These are phyloP conservation scores for Alternaria burnsii DNA, from an alignment of 2,329 filamentous ascomycete genomes.

Conservation along the genomic window DNA sequence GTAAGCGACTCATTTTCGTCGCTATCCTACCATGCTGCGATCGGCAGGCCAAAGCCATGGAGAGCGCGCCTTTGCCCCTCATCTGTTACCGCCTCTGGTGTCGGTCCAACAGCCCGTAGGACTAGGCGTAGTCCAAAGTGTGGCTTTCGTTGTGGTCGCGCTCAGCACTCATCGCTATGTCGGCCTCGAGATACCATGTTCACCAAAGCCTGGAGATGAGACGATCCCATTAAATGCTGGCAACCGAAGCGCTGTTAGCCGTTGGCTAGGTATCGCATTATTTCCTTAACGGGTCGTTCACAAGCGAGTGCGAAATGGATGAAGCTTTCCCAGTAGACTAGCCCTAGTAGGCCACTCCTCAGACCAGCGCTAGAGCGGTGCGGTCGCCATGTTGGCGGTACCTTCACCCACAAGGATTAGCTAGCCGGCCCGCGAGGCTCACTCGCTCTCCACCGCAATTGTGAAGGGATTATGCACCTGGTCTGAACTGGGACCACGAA, in stretches of 20 bases:
- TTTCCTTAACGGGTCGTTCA: slow-evolving; percentile 25
- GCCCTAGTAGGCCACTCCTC: slow-evolving; percentile 36
- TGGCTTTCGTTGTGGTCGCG: slow-evolving; percentile 18
- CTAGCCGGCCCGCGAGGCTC: slow-evolving; percentile 44
- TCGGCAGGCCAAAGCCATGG: slow-evolving; percentile 38
- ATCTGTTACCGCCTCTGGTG: slow-evolving; percentile 38
- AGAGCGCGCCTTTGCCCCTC: slow-evolving; percentile 29
- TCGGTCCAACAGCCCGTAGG: slow-evolving; percentile 35
- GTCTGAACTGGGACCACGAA: slow-evolving; percentile 36
- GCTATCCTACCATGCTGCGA: slow-evolving; percentile 29
- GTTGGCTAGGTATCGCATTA: slow-evolving; percentile 21
- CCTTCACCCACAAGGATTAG: slow-evolving; percentile 37
- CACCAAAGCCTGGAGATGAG: slow-evolving; percentile 6
- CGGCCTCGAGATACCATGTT: neutral
- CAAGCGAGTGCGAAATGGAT: slow-evolving; percentile 19
- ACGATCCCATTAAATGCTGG: slow-evolving; percentile 25
- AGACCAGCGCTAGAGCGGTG: slow-evolving; percentile 38
- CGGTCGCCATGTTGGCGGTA: slow-evolving; percentile 44
- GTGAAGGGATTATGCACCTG: slow-evolving; percentile 47
- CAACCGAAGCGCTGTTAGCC: slow-evolving; percentile 23
- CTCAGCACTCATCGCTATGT: neutral
- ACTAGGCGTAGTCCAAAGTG: slow-evolving; percentile 8
- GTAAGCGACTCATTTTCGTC: slow-evolving; percentile 26
- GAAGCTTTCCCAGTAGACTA: slow-evolving; percentile 33
- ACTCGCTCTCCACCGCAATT: slow-evolving; percentile 46